Percentiles rank a stretch among this genome's conserved stretches.
Evolutionary conservation across 805 yeast species (phyloP).

Genomic region (Yamadazyma phyllophila): DNA sequence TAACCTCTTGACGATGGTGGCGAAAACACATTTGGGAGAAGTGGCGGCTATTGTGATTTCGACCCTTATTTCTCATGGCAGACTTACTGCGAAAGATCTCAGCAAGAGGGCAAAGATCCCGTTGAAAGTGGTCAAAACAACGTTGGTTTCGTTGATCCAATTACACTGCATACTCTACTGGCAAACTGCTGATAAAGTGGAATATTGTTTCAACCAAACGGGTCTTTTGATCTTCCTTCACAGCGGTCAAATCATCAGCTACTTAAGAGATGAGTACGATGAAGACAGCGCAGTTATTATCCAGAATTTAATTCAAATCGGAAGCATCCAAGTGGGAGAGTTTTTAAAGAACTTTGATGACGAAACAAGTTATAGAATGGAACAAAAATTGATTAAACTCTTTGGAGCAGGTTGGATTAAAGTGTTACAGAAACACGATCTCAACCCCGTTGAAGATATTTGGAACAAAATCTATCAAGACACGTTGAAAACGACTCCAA

Average conservation of each 20-base stretch:
- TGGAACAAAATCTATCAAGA: slow-evolving; percentile 39
- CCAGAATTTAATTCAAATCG: slow-evolving; percentile 67
- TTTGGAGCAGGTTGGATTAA: slow-evolving; percentile 38
- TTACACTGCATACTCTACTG: slow-evolving; percentile 71
- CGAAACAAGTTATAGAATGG: slow-evolving; percentile 14
- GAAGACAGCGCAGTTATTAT: slow-evolving; percentile 54
- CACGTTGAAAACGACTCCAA: slow-evolving; percentile 32
- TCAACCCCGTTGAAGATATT: slow-evolving; percentile 35
- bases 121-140: slow-evolving; percentile 51
- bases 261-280: slow-evolving; percentile 47
- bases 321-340: slow-evolving; percentile 60
- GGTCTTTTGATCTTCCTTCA: slow-evolving; percentile 67
- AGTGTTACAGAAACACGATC: slow-evolving; percentile 29
- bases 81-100: slow-evolving; percentile 58
- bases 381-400: slow-evolving; percentile 20
- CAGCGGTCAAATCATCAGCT: slow-evolving; percentile 70
- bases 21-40: slow-evolving; percentile 64
- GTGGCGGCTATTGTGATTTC: slow-evolving; percentile 65
- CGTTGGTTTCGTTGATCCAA: slow-evolving; percentile 76
- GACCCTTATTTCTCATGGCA: slow-evolving; percentile 62
- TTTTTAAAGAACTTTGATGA: slow-evolving; percentile 26
- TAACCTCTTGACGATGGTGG: slow-evolving; percentile 53
- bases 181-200: slow-evolving; percentile 32
- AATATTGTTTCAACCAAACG: slow-evolving; percentile 59
- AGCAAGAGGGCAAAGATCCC: slow-evolving; percentile 47